Evolutionary conservation across 768 basidiomycete genomes (phyloP).

Genomic region (Austroboletus eburneus): DNA sequence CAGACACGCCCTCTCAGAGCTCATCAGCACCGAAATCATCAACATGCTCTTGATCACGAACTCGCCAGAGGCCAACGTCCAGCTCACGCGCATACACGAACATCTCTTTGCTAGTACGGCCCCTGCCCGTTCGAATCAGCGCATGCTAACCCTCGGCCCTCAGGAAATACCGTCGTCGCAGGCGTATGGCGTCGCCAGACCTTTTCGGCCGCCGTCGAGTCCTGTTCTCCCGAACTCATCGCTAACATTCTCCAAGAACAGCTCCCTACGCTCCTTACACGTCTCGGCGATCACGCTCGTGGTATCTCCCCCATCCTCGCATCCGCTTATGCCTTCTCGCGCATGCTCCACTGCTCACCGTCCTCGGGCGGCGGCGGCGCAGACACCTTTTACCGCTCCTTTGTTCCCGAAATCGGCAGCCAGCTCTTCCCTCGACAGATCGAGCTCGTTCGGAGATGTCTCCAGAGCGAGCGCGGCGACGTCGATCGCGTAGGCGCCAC

Average conservation of each 20-base stretch:
- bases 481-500: conserved; percentile 76
- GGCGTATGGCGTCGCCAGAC: conserved; percentile 89
- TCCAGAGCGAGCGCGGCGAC: conserved; percentile 71
- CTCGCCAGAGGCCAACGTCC: conserved; percentile 77
- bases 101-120: conserved; percentile 76
- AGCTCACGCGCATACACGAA: conserved; percentile 83
- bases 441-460: conserved; percentile 79
- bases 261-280: conserved; percentile 57
- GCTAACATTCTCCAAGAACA: conserved; percentile 65
- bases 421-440: conserved; percentile 73
- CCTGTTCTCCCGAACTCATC: conserved; percentile 68
- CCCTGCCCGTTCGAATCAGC: background rate
- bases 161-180: conserved; percentile 88
- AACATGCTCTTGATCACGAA: conserved; percentile 87
- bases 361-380: conserved; percentile 38
- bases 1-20: conserved; percentile 76
- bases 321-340: conserved; percentile 72
- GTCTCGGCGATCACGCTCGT: conserved; percentile 42
- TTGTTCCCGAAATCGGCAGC: conserved; percentile 79
- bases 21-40: conserved; percentile 69
- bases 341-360: conserved; percentile 78
- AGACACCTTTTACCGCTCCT: conserved; percentile 82
- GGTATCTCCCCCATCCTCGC: conserved; percentile 60
- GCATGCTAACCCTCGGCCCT: too few species aligned
- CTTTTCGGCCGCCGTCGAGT: conserved; percentile 80